These are phyloP conservation scores for Didymellaceae sp. DNA, from an alignment of 2,329 filamentous ascomycete genomes.

Conservation along the genomic window DNA sequence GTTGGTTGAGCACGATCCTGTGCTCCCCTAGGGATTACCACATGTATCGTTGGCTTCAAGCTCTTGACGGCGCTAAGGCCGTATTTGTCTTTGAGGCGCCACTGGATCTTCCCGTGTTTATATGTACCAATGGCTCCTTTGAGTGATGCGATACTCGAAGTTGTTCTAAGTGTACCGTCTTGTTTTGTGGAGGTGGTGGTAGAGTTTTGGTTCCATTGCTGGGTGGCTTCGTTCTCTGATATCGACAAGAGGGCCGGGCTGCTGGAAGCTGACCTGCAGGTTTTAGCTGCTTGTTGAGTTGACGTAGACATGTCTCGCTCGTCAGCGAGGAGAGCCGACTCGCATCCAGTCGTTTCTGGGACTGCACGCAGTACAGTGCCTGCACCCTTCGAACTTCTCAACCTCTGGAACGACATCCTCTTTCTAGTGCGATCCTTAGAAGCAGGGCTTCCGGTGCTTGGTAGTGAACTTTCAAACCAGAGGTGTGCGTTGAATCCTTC, in stretches of 20 bases:
- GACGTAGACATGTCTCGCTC: slow-evolving; percentile 47
- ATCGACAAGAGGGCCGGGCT: slow-evolving; percentile 23
- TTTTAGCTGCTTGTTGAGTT: slow-evolving; percentile 18
- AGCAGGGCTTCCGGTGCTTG: slow-evolving; percentile 10
- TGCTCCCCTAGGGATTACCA: slow-evolving; percentile 45
- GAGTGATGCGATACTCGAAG: slow-evolving; percentile 29
- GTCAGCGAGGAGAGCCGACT: slow-evolving; percentile 42
- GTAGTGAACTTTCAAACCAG: slow-evolving; percentile 5
- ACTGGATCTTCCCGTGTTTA: slow-evolving; percentile 53
- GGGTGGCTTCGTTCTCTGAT: slow-evolving; percentile 22
- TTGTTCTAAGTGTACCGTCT: slow-evolving; percentile 32
- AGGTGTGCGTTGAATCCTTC: slow-evolving; percentile 1
- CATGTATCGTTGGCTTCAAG: slow-evolving; percentile 44
- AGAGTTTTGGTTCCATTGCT: slow-evolving; percentile 28
- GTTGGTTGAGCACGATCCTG: slow-evolving; percentile 40
- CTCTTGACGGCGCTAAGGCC: slow-evolving; percentile 22
- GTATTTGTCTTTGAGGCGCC: slow-evolving; percentile 39
- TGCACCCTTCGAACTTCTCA: slow-evolving; percentile 30
- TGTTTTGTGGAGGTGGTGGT: slow-evolving; percentile 23
- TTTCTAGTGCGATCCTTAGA: slow-evolving; percentile 13
- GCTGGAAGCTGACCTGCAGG: slow-evolving; percentile 28
- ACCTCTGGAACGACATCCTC: slow-evolving; percentile 32
- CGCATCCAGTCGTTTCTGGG: slow-evolving; percentile 32
- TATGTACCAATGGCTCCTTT: slow-evolving; percentile 52
- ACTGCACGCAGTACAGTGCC: slow-evolving; percentile 47